Conservation (phyloP, 1,284 basidiomycete species). For the Malassezia cuniculi region DNA sequence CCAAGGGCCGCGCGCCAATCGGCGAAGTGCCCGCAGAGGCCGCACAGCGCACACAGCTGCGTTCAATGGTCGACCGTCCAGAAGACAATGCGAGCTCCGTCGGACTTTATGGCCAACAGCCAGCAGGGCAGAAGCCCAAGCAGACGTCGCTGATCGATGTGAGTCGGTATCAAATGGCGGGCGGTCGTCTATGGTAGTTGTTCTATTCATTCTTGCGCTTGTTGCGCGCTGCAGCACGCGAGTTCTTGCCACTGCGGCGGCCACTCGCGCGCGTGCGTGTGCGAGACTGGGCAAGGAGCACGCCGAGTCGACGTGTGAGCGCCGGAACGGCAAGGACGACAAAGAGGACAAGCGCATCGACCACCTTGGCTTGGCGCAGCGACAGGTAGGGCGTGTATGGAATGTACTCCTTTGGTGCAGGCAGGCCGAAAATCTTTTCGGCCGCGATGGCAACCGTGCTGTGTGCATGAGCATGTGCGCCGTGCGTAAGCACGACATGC, state of each 20-base stretch:
- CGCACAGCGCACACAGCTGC: slow-evolving; percentile 12
- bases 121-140: slow-evolving; percentile 1
- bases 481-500: slow-evolving; percentile 11
- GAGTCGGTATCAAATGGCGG: slow-evolving; percentile 37
- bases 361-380: slow-evolving; percentile 10
- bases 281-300: no score
- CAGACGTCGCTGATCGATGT: slow-evolving; percentile 31
- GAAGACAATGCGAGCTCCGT: slow-evolving; percentile 32
- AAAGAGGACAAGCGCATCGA: slow-evolving; percentile 2
- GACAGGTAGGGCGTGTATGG: slow-evolving; percentile 12
- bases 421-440: no score
- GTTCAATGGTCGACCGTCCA: slow-evolving; percentile 21
- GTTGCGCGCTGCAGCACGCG: background rate
- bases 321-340: slow-evolving; percentile 2
- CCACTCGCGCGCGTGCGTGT: no score
- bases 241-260: no score
- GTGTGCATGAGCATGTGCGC: background rate
- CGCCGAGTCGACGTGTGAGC: background rate
- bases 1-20: slow-evolving; percentile 29
- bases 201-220: background rate
- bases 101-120: slow-evolving; percentile 25
- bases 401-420: no score
- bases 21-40: slow-evolving; percentile 30
- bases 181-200: slow-evolving; percentile 34
- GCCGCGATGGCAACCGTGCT: no score